Evolutionary conservation across 768 basidiomycete genomes (phyloP).

Genomic region (Daedaleopsis sinensis): DNA sequence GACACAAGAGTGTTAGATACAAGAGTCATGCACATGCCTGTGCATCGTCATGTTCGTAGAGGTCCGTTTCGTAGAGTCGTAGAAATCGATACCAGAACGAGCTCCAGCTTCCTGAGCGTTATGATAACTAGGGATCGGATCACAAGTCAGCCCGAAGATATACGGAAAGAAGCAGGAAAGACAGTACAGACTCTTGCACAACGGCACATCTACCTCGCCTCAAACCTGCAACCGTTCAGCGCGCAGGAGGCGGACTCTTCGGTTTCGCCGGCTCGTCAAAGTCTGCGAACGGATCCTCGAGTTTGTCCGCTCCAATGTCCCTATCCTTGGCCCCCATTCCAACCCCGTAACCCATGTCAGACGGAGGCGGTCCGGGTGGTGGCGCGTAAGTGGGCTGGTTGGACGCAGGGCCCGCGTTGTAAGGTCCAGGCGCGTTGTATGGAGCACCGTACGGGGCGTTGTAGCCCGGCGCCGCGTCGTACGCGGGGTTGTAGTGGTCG

Average conservation of each 20-base stretch:
- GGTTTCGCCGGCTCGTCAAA: conserved; percentile 39
- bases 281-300: conserved; percentile 61
- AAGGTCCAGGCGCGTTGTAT: conserved; percentile 14
- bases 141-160: too few species aligned
- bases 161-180: too few species aligned
- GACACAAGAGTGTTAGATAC: too few species aligned
- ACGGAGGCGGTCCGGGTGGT: conserved; percentile 30
- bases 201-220: too few species aligned
- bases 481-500: conserved; percentile 63
- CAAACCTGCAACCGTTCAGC: conserved; percentile 1
- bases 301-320: conserved; percentile 37
- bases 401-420: conserved; percentile 9
- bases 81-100: too few species aligned
- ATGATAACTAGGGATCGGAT: too few species aligned
- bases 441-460: conserved; percentile 29
- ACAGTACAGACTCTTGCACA: too few species aligned
- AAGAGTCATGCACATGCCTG: too few species aligned
- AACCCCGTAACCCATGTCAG: conserved; percentile 42
- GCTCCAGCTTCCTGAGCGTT: too few species aligned
- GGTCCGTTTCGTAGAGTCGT: too few species aligned
- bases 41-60: too few species aligned
- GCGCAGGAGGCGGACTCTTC: conserved; percentile 2
- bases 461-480: conserved; percentile 39
- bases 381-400: conserved; percentile 30
- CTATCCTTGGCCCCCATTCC: conserved; percentile 33